Conservation (phyloP, 164 flowering plant species). For the Nymphaea thermarum region DNA sequence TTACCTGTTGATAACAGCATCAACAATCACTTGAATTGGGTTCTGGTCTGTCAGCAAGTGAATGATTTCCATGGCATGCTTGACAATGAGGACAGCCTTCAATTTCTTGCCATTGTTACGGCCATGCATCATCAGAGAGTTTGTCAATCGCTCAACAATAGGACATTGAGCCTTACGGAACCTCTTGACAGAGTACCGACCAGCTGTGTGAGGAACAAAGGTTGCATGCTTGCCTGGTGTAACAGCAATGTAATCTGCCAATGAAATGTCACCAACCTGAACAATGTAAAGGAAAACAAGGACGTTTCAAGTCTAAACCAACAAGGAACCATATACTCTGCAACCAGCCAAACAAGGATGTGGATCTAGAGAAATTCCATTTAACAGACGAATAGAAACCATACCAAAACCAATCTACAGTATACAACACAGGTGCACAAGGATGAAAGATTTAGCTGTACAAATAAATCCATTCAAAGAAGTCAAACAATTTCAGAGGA, state of each 20-base stretch:
- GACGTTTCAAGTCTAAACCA: too few relatives aligned
- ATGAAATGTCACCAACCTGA: slow-evolving; percentile 22
- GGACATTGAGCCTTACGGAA: slow-evolving; percentile 42
- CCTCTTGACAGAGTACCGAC: slow-evolving; percentile 29
- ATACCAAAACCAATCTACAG: too few relatives aligned
- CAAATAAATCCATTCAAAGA: too few relatives aligned
- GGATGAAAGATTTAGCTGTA: too few relatives aligned
- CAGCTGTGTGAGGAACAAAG: slow-evolving; percentile 33
- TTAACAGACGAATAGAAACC: too few relatives aligned
- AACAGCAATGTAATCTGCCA: slow-evolving; percentile 27
- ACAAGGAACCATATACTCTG: too few relatives aligned
- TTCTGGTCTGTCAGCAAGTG: slow-evolving; percentile 28
- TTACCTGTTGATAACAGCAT: slow-evolving; percentile 36
- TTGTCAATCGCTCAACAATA: slow-evolving; percentile 30
- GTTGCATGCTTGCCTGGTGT: slow-evolving; percentile 22
- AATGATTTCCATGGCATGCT: slow-evolving; percentile 40
- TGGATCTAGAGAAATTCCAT: too few relatives aligned
- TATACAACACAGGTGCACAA: too few relatives aligned
- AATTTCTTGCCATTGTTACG: slow-evolving; percentile 37
- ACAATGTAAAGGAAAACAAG: not conserved
- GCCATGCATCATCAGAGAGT: slow-evolving; percentile 41
- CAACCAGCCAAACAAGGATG: too few relatives aligned
- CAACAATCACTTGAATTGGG: slow-evolving; percentile 36
- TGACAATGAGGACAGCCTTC: slow-evolving; percentile 28
- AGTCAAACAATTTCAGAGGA: too few relatives aligned